Conservation (phyloP, 176 grass and related monocot genomes). For the Lolium perenne region DNA sequence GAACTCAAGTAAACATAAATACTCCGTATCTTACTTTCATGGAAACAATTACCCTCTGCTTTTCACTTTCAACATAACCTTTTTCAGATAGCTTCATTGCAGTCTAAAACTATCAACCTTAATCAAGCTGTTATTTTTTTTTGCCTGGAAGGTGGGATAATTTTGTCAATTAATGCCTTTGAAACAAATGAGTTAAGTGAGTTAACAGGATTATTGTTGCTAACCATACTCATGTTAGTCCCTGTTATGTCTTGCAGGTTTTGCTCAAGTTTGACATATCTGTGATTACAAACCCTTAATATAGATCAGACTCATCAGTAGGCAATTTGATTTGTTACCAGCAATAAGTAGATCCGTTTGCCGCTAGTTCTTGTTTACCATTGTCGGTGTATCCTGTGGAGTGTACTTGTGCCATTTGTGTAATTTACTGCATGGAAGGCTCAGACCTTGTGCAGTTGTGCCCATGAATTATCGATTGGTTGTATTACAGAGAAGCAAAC, state of each 20-base stretch:
- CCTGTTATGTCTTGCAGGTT: constrained; percentile 37
- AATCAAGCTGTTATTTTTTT: not conserved
- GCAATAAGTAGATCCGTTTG: constrained; percentile 49
- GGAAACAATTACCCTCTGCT: not conserved
- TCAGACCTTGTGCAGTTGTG: constrained; percentile 13
- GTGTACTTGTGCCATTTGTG: constrained; percentile 52
- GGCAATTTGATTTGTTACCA: constrained; percentile 57
- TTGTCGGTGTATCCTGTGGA: not conserved
- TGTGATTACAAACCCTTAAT: constrained; percentile 50
- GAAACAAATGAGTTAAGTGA: not conserved
- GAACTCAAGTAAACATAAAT: not conserved
- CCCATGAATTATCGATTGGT: constrained; percentile 18
- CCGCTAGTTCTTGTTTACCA: not conserved
- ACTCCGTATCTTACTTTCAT: not conserved
- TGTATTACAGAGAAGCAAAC: constrained; percentile 30
- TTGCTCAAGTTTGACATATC: constrained; percentile 43
- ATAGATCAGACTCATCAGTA: constrained; percentile 49
- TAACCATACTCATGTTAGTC: not conserved
- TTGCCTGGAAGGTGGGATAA: not conserved
- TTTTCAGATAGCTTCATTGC: not conserved
- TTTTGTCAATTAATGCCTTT: not conserved
- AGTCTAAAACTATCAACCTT: not conserved
- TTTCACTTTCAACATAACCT: not conserved
- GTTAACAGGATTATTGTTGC: not conserved
- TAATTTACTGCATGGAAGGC: constrained; percentile 40